Evolutionary conservation across 2,329 filamentous ascomycete species (phyloP).

Genomic region (Aphanoascus verrucosus): DNA sequence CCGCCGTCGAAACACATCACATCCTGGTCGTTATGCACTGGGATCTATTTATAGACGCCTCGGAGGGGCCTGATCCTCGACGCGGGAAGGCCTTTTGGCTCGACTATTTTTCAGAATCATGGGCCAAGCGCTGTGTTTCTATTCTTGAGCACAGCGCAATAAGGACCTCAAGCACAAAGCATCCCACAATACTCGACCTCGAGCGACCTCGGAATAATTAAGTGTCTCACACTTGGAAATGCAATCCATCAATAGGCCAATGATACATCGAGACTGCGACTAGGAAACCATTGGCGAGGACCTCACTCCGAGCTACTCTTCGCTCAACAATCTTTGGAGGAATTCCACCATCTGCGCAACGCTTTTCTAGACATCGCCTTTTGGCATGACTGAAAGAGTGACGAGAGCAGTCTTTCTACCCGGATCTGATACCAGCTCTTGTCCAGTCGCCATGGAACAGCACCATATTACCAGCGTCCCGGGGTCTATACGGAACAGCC

Average conservation of each 20-base stretch:
- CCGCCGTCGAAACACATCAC: too few relatives aligned
- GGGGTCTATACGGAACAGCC: neutral
- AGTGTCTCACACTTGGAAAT: conserved; percentile 2
- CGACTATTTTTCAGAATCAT: neutral
- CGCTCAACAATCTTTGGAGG: too few relatives aligned
- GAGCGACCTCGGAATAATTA: neutral
- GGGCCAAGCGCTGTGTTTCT: conserved; percentile 4
- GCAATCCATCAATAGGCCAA: neutral
- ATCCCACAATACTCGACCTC: neutral
- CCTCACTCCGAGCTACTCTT: too few relatives aligned
- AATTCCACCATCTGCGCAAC: neutral
- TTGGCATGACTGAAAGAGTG: neutral
- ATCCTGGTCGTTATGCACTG: too few relatives aligned
- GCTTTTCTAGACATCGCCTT: neutral
- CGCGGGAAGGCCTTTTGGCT: neutral
- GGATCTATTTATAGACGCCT: neutral
- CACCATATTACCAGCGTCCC: neutral
- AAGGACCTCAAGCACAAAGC: neutral
- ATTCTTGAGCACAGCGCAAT: neutral
- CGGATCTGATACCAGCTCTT: neutral
- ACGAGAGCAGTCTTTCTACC: neutral
- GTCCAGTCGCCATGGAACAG: neutral
- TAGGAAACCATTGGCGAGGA: too few relatives aligned
- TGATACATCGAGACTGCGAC: too few relatives aligned
- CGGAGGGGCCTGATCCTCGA: neutral